These are phyloP conservation scores for Fusarium sp. DNA, from an alignment of 2,329 filamentous ascomycete species.

Conservation along the genomic window DNA sequence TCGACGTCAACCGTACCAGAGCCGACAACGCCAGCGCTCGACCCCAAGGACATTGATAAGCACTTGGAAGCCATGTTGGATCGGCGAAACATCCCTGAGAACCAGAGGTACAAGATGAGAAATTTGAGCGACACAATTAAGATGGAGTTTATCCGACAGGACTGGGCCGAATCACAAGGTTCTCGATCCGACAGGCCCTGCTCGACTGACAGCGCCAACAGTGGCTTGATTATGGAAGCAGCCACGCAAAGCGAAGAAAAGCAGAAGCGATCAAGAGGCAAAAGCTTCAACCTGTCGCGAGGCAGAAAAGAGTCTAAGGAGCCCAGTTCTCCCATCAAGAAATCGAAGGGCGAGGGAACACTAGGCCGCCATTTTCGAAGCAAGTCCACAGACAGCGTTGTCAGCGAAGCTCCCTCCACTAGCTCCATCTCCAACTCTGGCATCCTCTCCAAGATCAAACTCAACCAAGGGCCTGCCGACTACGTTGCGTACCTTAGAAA, in stretches of 20 bases:
- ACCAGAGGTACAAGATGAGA: slow-evolving; percentile 95
- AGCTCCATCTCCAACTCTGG: slow-evolving; percentile 66
- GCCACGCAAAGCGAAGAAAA: slow-evolving; percentile 59
- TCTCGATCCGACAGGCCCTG: slow-evolving; percentile 58
- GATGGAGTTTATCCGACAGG: slow-evolving; percentile 92
- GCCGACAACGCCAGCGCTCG: slow-evolving; percentile 62
- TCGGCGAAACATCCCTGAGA: slow-evolving; percentile 90
- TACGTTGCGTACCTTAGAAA: slow-evolving; percentile 89
- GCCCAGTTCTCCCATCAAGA: slow-evolving; percentile 77
- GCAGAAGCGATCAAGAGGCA: slow-evolving; percentile 60
- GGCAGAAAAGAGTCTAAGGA: slow-evolving; percentile 70
- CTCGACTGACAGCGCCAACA: slow-evolving; percentile 58
- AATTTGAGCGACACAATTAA: slow-evolving; percentile 90
- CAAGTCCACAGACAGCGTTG: slow-evolving; percentile 78
- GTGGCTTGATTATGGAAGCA: slow-evolving; percentile 50
- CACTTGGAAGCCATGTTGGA: slow-evolving; percentile 76
- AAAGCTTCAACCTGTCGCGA: slow-evolving; percentile 81
- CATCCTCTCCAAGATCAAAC: slow-evolving; percentile 76
- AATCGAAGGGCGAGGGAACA: slow-evolving; percentile 73
- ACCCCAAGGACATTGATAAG: slow-evolving; percentile 65
- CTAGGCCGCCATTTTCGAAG: slow-evolving; percentile 73
- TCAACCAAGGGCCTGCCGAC: slow-evolving; percentile 79
- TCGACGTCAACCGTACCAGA: slow-evolving; percentile 44
- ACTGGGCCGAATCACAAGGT: slow-evolving; percentile 76
- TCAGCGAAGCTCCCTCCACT: slow-evolving; percentile 67